Percentiles rank a stretch among this genome's conserved stretches.
These are phyloP conservation scores for Phytophthora sansomeana DNA, from an alignment of 352 stramenopile species.

Conservation along the genomic window DNA sequence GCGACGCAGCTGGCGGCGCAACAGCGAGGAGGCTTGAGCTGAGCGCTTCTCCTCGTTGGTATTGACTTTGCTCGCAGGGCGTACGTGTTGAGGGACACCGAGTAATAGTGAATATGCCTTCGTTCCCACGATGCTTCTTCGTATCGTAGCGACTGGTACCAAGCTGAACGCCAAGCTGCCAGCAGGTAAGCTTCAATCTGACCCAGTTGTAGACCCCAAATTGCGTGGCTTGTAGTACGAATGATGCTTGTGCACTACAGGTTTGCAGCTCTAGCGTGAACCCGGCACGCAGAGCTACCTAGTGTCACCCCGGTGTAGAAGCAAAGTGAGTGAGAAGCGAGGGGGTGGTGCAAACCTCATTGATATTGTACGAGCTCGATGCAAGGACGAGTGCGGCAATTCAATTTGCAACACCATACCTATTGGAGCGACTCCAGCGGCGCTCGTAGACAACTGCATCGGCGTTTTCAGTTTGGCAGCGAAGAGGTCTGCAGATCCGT, in stretches of 20 bases:
- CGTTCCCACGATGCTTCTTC: constrained; percentile 1
- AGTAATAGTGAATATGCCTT: constrained; percentile 41
- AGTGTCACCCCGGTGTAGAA: neutral
- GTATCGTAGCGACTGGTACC: neutral
- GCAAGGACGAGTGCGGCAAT: constrained; percentile 44
- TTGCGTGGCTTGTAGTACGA: neutral
- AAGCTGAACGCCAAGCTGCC: no score
- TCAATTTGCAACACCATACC: constrained; percentile 43
- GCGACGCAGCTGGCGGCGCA: constrained; percentile 40
- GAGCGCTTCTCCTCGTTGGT: neutral
- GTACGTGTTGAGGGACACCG: neutral
- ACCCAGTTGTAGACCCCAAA: neutral
- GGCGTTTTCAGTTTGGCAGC: constrained; percentile 1
- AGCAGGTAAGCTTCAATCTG: neutral
- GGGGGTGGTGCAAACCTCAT: constrained; percentile 16
- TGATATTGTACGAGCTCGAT: constrained; percentile 85
- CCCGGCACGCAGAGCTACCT: no score
- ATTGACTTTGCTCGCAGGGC: neutral
- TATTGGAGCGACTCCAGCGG: constrained; percentile 48
- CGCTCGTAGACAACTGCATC: constrained; percentile 19
- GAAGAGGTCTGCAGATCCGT: constrained; percentile 7
- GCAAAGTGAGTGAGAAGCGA: constrained; percentile 4
- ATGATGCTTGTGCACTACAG: no score
- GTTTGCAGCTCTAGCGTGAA: no score
- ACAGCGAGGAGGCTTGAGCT: constrained; percentile 34